Base-by-base conservation (phyloP, 345 rosid species). In the Eucalyptus albens region DNA sequence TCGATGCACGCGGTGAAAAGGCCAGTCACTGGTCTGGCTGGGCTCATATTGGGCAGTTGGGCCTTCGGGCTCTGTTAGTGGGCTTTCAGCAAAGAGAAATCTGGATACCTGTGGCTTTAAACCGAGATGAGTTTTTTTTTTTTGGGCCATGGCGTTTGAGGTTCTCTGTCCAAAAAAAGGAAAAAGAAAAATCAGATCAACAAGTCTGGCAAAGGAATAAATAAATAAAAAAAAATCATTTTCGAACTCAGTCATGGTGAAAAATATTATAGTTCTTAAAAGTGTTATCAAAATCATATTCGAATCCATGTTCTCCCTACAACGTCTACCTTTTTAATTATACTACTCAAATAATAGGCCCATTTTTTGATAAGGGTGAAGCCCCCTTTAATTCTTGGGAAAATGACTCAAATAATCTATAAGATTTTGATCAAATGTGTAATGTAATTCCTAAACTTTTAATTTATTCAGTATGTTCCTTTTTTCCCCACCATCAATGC, bases 371-470 rank as follows among this genome's bases (percentile, higher is more conserved):
- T 37, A 11, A 21, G 83, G 47, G 44, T 22, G 42, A 37, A 40
- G 83, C 3, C 3, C 5, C 9, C 85, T 21, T 77, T 7, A 77
- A 77, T 37, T 53, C 10, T 53, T 53, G 5, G 59, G 59, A 8
- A 53, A 0, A 21, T 21, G 59, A 21, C 26, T 0, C 26, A 21
- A 21, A 53, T 53, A 53, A 8, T 53, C 59, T 0, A 21, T 53
- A 53, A 19, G 2, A 19, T 2, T 53, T 53, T 53, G 10, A 53
- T 53, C 5, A 53, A 53, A 53, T 8, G 2, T 8, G 0, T 11
- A 53, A 53, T 53, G 1, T 8, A 8, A 2, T 21, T 2, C 1
- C 0, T 53, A 53, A 19, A 53, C 0, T 53, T 53, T 8, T 53
- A 53, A 53, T 53, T 53, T 8, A 53, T 53, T 53, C 0, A 8